Percentiles rank a stretch among this genome's conserved stretches.
Evolutionary conservation across 352 stramenopile genomes (phyloP).

Genomic region (Globisporangium paddicum): DNA sequence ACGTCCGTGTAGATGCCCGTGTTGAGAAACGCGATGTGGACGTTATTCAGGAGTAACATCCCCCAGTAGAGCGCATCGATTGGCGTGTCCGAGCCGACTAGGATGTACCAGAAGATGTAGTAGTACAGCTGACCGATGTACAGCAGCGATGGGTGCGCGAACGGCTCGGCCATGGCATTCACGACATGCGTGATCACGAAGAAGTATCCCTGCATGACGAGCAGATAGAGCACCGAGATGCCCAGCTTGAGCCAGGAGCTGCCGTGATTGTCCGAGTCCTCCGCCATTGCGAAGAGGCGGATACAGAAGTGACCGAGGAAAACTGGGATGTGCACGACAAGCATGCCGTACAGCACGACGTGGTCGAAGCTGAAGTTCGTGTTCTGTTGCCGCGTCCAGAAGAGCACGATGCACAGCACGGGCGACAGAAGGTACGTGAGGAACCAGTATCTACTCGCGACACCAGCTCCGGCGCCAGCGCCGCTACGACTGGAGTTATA

Average conservation of each 20-base stretch:
- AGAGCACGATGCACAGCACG: constrained; percentile 50
- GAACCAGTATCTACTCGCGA: constrained; percentile 46
- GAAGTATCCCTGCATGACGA: constrained; percentile 84
- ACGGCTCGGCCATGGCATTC: constrained; percentile 79
- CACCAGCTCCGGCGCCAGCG: constrained; percentile 11
- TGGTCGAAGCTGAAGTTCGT: constrained; percentile 58
- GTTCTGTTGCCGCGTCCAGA: constrained; percentile 36
- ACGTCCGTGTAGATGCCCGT: constrained; percentile 85
- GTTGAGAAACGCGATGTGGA: constrained; percentile 86
- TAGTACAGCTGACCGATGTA: constrained; percentile 86
- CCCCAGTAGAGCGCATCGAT: constrained; percentile 81
- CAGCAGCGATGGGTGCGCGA: constrained; percentile 74
- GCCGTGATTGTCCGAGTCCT: constrained; percentile 26
- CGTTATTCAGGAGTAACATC: constrained; percentile 80
- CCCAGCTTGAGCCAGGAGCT: constrained; percentile 66
- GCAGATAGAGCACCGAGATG: constrained; percentile 69
- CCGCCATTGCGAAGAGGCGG: constrained; percentile 60
- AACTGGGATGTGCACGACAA: constrained; percentile 75
- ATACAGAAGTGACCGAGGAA: constrained; percentile 83
- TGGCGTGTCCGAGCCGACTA: constrained; percentile 73
- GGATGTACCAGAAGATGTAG: constrained; percentile 87
- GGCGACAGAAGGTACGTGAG: constrained; percentile 58
- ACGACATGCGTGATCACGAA: constrained; percentile 79
- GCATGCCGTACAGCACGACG: constrained; percentile 60
- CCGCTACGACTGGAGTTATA: constrained; percentile 40